Evolutionary conservation across 1,284 basidiomycete species (phyloP).

Genomic region (Kwoniella shivajii): DNA sequence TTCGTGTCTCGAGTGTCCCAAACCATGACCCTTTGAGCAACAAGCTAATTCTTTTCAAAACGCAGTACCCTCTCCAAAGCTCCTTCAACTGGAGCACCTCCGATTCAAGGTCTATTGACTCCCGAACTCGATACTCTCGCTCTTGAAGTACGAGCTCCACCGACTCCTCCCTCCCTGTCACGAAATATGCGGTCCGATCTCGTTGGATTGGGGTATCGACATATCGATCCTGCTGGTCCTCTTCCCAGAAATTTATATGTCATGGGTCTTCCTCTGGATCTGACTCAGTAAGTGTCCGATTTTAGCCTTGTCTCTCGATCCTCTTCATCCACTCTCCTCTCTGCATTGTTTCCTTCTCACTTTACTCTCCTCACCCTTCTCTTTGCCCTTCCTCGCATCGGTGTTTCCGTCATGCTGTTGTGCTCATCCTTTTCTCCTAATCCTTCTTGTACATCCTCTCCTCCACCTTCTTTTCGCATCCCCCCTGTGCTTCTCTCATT

Average conservation of each 20-base stretch:
- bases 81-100: conserved; percentile 1
- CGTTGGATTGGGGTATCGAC: conserved; percentile 20
- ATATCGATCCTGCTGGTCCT: conserved; percentile 20
- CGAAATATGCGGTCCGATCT: conserved; percentile 10
- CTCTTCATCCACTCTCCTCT: too few species aligned
- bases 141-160: conserved; percentile 10
- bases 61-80: conserved; percentile 20
- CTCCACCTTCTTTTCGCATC: too few species aligned
- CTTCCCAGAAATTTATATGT: conserved; percentile 49
- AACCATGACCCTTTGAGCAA: background rate
- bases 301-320: too few species aligned
- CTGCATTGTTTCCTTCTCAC: too few species aligned
- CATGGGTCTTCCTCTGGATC: conserved; percentile 44
- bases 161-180: conserved; percentile 10
- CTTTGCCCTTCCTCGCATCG: too few species aligned
- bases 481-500: too few species aligned
- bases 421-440: too few species aligned
- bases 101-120: background rate
- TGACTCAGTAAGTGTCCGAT: conserved; percentile 44
- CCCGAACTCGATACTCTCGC: background rate
- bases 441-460: too few species aligned
- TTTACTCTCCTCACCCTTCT: too few species aligned
- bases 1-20: background rate
- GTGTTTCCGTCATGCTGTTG: too few species aligned
- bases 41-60: background rate